phyloP scores from a whole-genome alignment of 2,329 filamentous ascomycete genomes.

The Phialophora chinensis region DNA sequence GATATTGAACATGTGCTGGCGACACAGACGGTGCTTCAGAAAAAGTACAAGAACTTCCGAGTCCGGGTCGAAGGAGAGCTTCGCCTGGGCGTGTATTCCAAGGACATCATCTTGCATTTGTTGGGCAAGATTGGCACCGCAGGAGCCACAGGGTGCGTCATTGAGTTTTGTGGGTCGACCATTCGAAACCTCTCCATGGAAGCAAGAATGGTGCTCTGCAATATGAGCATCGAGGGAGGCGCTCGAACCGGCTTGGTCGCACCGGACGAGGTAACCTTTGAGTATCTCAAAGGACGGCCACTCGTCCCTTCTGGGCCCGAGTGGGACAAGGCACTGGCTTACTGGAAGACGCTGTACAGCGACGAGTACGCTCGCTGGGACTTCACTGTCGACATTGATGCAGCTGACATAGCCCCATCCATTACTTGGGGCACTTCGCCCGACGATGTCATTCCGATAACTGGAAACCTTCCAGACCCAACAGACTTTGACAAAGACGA shows the following conservation, averaged over 20 bases:
- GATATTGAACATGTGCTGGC: conserved; percentile 98
- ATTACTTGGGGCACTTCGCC: conserved; percentile 96
- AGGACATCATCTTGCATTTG: conserved; percentile 89
- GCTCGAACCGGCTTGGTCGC: conserved; percentile 95
- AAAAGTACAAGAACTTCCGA: conserved; percentile 97
- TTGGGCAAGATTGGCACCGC: conserved; percentile 94
- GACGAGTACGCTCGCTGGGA: conserved; percentile 90
- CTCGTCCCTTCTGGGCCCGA: conserved; percentile 84
- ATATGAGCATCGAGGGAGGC: conserved; percentile 97
- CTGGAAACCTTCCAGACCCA: conserved; percentile 81
- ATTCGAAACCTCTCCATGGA: conserved; percentile 91
- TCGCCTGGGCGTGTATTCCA: conserved; percentile 87
- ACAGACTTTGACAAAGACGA: conserved; percentile 79
- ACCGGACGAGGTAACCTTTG: conserved; percentile 89
- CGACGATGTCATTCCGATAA: conserved; percentile 94
- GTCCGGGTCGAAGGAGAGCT: conserved; percentile 92
- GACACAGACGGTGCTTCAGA: conserved; percentile 94
- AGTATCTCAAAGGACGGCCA: conserved; percentile 89
- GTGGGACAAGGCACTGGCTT: conserved; percentile 85
- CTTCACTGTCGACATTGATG: conserved; percentile 83
- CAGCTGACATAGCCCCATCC: conserved; percentile 88
- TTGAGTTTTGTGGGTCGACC: conserved; percentile 95
- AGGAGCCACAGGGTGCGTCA: conserved; percentile 90
- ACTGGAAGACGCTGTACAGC: conserved; percentile 85
- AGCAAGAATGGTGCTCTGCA: conserved; percentile 98